A percentile compares a stretch with the other conserved stretches of the same genome.
Conservation (phyloP, 1,284 basidiomycete species). For the Pseudozyma sp. region DNA sequence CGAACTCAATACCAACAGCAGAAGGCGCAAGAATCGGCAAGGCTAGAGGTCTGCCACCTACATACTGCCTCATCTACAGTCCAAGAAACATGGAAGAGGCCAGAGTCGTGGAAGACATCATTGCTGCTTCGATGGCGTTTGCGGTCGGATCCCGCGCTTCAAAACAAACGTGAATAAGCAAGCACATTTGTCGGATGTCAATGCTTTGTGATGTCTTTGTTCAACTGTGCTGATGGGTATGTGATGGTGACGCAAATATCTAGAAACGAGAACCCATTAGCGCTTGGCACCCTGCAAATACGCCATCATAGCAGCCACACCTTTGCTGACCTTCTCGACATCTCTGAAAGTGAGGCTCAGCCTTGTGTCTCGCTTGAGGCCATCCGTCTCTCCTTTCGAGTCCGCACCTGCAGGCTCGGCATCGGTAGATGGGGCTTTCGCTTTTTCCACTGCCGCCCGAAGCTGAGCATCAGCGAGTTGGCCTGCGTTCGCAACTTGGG, state of each 20-base stretch:
- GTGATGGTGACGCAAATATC: background rate
- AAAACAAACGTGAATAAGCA: constrained; percentile 1
- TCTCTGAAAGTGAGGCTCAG: constrained; percentile 89
- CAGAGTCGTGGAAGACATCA: constrained; percentile 28
- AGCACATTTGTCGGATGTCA: background rate
- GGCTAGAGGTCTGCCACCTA: constrained; percentile 46
- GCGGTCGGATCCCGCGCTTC: constrained; percentile 27
- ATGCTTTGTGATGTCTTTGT: background rate
- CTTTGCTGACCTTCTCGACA: constrained; percentile 71
- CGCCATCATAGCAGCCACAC: constrained; percentile 51
- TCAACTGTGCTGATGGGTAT: background rate
- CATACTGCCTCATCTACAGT: constrained; percentile 49
- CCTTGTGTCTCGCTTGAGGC: constrained; percentile 75
- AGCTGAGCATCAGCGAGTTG: constrained; percentile 31
- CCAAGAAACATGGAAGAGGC: constrained; percentile 46
- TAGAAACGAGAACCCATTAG: background rate
- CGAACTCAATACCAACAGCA: constrained; percentile 16
- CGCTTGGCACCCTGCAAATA: constrained; percentile 42
- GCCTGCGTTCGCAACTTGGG: constrained; percentile 45
- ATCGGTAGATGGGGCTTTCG: constrained; percentile 4
- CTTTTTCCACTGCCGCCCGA: constrained; percentile 22
- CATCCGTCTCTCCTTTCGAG: constrained; percentile 13
- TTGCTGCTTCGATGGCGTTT: constrained; percentile 37
- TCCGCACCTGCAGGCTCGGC: constrained; percentile 70
- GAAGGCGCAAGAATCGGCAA: constrained; percentile 8